Evolutionary conservation across 1,139 yeast genomes (phyloP).

Genomic region (Wickerhamomyces sp.): DNA sequence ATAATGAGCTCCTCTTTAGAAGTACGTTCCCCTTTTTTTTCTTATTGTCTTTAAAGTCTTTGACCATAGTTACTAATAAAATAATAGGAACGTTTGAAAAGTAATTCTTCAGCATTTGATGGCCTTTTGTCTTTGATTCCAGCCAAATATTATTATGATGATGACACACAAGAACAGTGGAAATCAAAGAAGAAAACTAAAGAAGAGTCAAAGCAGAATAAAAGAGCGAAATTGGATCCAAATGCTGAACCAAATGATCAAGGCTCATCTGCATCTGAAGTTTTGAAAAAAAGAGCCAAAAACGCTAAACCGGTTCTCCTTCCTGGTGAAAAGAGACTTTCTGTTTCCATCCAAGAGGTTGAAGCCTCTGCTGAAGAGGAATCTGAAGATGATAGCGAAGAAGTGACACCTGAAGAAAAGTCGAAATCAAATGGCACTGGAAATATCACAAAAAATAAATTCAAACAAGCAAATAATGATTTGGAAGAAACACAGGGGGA

Average conservation of each 20-base stretch:
- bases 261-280: slow-evolving; percentile 65
- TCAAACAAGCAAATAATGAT: slow-evolving; percentile 10
- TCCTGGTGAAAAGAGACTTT: slow-evolving; percentile 43
- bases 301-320: slow-evolving; percentile 55
- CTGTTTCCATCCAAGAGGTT: slow-evolving; percentile 30
- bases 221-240: slow-evolving; percentile 75
- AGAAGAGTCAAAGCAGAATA: slow-evolving; percentile 56
- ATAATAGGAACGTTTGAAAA: slow-evolving; percentile 22
- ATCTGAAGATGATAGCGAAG: slow-evolving; percentile 19
- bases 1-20: slow-evolving; percentile 23
- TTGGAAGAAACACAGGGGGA: slow-evolving; percentile 19
- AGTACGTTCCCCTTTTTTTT: slow-evolving; percentile 10
- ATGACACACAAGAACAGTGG: slow-evolving; percentile 82
- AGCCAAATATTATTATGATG: slow-evolving; percentile 84
- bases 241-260: slow-evolving; percentile 38
- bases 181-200: slow-evolving; percentile 73
- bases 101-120: slow-evolving; percentile 72
- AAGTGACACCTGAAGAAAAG: slow-evolving; percentile 4
- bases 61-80: slow-evolving; percentile 9
- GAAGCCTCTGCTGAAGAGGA: slow-evolving; percentile 1
- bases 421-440: slow-evolving; percentile 6
- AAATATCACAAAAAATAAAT: background rate
- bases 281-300: slow-evolving; percentile 50
- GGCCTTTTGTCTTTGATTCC: slow-evolving; percentile 90
- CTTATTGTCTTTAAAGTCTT: background rate